phyloP scores from a whole-genome alignment of 768 basidiomycete species.

The Megacollybia marginata region DNA sequence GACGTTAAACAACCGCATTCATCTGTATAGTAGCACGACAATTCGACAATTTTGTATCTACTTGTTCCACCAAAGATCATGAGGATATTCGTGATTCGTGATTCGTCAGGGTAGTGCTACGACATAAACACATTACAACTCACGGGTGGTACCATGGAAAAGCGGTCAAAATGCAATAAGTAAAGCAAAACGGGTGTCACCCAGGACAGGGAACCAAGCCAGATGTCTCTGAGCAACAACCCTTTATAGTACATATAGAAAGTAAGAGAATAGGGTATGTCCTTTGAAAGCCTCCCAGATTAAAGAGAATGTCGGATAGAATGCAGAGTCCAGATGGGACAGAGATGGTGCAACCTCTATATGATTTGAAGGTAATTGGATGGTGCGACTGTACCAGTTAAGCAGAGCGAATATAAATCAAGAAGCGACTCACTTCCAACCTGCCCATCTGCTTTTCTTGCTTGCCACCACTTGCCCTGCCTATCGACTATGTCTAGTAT shows the following conservation, averaged over 20 bases:
- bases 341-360: slow-evolving; percentile 21
- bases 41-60: background rate
- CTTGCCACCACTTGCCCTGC: slow-evolving; percentile 92
- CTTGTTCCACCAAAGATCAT: too few relatives aligned
- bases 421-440: slow-evolving; percentile 61
- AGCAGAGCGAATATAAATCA: background rate
- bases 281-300: background rate
- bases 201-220: background rate
- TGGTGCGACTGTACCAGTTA: slow-evolving; percentile 53
- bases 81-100: too few relatives aligned
- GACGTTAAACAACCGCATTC: slow-evolving; percentile 22
- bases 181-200: too few relatives aligned
- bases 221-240: background rate
- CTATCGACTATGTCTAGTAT: slow-evolving; percentile 89
- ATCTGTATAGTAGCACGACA: slow-evolving; percentile 2
- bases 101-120: too few relatives aligned
- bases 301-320: background rate
- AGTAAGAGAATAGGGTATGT: slow-evolving; percentile 4
- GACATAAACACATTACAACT: too few relatives aligned
- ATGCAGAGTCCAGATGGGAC: background rate
- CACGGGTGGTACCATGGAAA: too few relatives aligned
- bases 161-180: too few relatives aligned
- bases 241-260: background rate
- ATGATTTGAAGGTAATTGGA: slow-evolving; percentile 83
- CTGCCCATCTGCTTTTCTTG: slow-evolving; percentile 67